Base-by-base conservation (phyloP, 2,329 filamentous ascomycete genomes). In the Aureobasidium sp. region DNA sequence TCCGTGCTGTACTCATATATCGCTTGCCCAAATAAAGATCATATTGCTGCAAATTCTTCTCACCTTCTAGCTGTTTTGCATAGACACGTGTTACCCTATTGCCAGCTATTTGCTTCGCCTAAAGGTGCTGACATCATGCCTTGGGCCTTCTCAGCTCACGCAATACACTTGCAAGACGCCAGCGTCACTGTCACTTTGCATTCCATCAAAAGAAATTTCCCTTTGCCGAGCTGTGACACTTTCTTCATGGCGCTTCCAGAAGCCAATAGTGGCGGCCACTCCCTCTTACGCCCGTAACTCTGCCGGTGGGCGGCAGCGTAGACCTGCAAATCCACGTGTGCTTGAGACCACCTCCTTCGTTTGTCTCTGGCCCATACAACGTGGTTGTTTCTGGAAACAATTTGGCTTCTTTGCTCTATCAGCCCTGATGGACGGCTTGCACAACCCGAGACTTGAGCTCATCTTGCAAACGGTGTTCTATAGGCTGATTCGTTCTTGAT, bases 261-360 rank as follows among this genome's bases (percentile, higher is more conserved):
- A 58, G 41, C 55, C 55, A 58, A 58, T 58, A 58, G 55, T 42
- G 32, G 20, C 55, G 32, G 55, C 42, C 42, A n/a, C 15, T 58
- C 20, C 41, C 55, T 57, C 47, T 26, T 58, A 53, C 51, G 51
- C 7, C 36, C 51, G 51, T 42, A 55, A 42, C 15, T 42, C 55
- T 48, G 42, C 20, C 32, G 55, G 13, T 13, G 55, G 32, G 32
- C 42, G 42, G 55, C 55, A 57, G 12, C n/a, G 52, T 46, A 42
- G 41, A 10, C 7, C 53, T 20, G 34, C 34, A 37, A 27, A 26
- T 15, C 41, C 55, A 58, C 42, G 55, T 58, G 13, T 48, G 13
- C 27, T 44, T 37, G 27, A 58, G 8, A 58, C 55, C 9, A 37
- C 55, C 29, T 48, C 29, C 20, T 37, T 27, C 32, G 34, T 23